Evolutionary conservation across 768 basidiomycete species (phyloP).

Genomic region (Mrakia gelida): DNA sequence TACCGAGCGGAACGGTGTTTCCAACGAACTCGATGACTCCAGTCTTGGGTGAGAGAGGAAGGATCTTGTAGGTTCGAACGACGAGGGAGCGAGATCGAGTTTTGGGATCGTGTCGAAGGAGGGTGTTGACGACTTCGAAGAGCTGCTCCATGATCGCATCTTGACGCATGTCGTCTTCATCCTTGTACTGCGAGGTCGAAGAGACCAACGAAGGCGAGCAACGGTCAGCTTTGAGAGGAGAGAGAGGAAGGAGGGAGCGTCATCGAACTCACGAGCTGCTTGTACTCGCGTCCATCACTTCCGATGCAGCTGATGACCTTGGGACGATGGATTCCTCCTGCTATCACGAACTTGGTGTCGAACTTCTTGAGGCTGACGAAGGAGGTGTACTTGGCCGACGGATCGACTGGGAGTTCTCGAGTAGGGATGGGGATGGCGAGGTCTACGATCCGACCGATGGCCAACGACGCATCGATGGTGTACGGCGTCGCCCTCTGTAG

Average conservation of each 20-base stretch:
- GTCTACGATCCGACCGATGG: constrained; percentile 53
- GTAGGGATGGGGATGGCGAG: constrained; percentile 83
- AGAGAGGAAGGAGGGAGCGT: neutral
- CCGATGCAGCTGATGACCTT: constrained; percentile 74
- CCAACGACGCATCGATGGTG: neutral
- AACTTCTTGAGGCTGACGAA: constrained; percentile 69
- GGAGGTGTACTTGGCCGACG: constrained; percentile 60
- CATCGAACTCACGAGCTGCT: constrained; percentile 64
- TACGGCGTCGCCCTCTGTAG: neutral
- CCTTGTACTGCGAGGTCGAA: constrained; percentile 59
- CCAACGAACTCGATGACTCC: constrained; percentile 88
- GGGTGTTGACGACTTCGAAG: constrained; percentile 77
- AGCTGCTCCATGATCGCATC: constrained; percentile 99
- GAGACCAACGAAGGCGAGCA: neutral
- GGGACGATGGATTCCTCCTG: constrained; percentile 77
- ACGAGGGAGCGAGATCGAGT: constrained; percentile 67
- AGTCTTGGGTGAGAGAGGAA: constrained; percentile 72
- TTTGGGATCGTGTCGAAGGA: constrained; percentile 68
- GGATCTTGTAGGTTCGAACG: constrained; percentile 80
- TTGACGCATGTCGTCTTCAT: constrained; percentile 86
- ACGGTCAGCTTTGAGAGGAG: neutral
- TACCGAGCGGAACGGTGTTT: constrained; percentile 62
- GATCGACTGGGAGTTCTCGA: constrained; percentile 62
- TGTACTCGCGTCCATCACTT: constrained; percentile 60
- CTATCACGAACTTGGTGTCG: constrained; percentile 55